These are phyloP conservation scores for Cyberlindnera mycetangii DNA, from an alignment of 805 yeast species.

Conservation along the genomic window DNA sequence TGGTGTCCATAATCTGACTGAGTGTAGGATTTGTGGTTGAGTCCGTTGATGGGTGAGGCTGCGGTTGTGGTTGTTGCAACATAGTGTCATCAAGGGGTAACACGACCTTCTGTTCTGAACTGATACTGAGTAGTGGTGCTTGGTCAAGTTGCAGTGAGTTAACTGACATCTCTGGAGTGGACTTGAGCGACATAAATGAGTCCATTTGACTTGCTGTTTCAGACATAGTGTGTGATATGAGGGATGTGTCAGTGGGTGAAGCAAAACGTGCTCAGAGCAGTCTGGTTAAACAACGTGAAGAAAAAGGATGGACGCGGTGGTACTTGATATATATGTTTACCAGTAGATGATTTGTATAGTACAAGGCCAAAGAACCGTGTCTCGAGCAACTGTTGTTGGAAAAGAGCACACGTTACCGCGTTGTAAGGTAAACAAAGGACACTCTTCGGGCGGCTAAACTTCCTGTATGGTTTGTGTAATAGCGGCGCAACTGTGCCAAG, in stretches of 20 bases:
- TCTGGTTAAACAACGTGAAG: not conserved
- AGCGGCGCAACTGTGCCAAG: not conserved
- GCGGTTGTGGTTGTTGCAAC: not conserved
- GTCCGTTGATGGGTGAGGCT: not conserved
- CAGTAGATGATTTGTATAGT: not conserved
- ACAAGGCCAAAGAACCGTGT: not conserved
- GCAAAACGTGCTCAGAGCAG: not conserved
- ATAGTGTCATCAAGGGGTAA: not conserved
- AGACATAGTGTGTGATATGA: slow-evolving; percentile 13
- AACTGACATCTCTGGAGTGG: slow-evolving; percentile 17
- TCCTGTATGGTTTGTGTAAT: not conserved
- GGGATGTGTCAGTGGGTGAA: not conserved
- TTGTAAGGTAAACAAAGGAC: slow-evolving; percentile 1
- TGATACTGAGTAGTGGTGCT: not conserved
- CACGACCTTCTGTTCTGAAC: not conserved
- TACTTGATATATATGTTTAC: too few species aligned
- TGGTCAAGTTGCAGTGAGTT: slow-evolving; percentile 19
- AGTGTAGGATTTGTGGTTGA: not conserved
- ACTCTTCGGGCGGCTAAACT: not conserved
- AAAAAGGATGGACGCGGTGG: not conserved
- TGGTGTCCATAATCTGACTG: not conserved
- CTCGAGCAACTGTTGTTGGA: not conserved
- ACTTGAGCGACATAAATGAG: slow-evolving; percentile 12
- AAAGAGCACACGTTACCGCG: not conserved
- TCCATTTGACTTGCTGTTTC: slow-evolving; percentile 21